Conservation (phyloP, 2,329 filamentous ascomycete species). For the Beauveria medogensis region DNA sequence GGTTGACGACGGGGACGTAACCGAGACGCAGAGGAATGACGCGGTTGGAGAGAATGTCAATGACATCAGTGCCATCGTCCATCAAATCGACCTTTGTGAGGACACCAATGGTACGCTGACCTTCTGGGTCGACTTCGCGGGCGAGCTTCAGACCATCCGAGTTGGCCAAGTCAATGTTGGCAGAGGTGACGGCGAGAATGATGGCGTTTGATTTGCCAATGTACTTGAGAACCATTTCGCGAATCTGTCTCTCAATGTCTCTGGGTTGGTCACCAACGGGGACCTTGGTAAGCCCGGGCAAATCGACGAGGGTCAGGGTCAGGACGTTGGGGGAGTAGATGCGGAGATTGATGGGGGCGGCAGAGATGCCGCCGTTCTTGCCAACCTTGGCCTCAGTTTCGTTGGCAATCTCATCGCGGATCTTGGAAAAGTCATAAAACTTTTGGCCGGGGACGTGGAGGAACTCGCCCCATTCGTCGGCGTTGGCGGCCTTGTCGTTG, state of each 20-base stretch:
- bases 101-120: constrained; percentile 95
- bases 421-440: constrained; percentile 97
- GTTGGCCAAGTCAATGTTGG: constrained; percentile 97
- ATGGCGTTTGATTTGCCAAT: constrained; percentile 98
- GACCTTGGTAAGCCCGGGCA: constrained; percentile 93
- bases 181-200: constrained; percentile 89
- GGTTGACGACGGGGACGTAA: constrained; percentile 96
- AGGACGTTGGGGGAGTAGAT: constrained; percentile 98
- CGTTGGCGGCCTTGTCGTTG: constrained; percentile 80
- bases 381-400: constrained; percentile 97
- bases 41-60: constrained; percentile 94
- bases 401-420: constrained; percentile 91
- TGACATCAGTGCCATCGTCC: constrained; percentile 97
- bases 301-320: constrained; percentile 90
- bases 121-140: constrained; percentile 92
- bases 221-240: constrained; percentile 97
- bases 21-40: constrained; percentile 92
- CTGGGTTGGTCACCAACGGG: constrained; percentile 93
- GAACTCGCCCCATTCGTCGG: constrained; percentile 98
- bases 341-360: constrained; percentile 91
- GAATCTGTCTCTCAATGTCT: constrained; percentile 94
- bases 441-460: constrained; percentile 96
- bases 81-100: constrained; percentile 98
- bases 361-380: constrained; percentile 91
- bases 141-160: constrained; percentile 96